Percentiles rank a stretch among this genome's conserved stretches.
Evolutionary conservation across 495 filamentous ascomycete species (phyloP).

Genomic region (Baudoinia panamericana): DNA sequence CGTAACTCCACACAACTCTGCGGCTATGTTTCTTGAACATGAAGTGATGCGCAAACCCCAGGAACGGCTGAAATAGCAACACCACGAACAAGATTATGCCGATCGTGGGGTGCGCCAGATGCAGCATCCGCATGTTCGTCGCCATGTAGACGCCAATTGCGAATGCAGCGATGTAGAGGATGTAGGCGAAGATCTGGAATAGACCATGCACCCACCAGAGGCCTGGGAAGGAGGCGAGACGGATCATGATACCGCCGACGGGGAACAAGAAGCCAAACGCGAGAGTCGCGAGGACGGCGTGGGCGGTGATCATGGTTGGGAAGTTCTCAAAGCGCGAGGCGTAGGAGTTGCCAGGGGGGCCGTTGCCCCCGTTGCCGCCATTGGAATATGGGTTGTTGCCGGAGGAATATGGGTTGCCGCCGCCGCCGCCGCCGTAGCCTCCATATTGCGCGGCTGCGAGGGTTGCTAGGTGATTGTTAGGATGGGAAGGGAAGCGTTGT

Average conservation of each 20-base stretch:
- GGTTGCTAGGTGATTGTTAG: too few relatives aligned
- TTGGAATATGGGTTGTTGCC: slow-evolving; percentile 1
- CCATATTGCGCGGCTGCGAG: neutral
- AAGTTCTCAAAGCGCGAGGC: neutral
- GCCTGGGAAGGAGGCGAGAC: slow-evolving; percentile 30
- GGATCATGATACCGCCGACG: slow-evolving; percentile 33
- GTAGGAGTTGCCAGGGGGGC: too few relatives aligned
- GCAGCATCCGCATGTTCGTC: slow-evolving; percentile 20
- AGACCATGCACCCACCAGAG: slow-evolving; percentile 30
- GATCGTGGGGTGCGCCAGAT: slow-evolving; percentile 26
- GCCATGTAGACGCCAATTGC: slow-evolving; percentile 29
- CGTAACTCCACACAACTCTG: slow-evolving; percentile 29
- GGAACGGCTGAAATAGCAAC: slow-evolving; percentile 29
- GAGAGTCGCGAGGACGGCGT: slow-evolving; percentile 28
- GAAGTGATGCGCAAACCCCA: slow-evolving; percentile 28
- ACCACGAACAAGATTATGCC: slow-evolving; percentile 28
- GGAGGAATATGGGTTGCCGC: neutral
- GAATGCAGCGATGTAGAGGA: slow-evolving; percentile 28
- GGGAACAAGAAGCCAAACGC: slow-evolving; percentile 37
- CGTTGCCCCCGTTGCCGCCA: neutral
- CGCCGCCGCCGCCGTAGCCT: slow-evolving; percentile 1
- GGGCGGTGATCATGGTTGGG: slow-evolving; percentile 25
- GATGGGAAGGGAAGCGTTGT: too few relatives aligned
- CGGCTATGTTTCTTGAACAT: slow-evolving; percentile 28
- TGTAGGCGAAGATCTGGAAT: slow-evolving; percentile 27